phyloP scores from a whole-genome alignment of 208 protist genomes.

The Kentomonas sorsogonicus region DNA sequence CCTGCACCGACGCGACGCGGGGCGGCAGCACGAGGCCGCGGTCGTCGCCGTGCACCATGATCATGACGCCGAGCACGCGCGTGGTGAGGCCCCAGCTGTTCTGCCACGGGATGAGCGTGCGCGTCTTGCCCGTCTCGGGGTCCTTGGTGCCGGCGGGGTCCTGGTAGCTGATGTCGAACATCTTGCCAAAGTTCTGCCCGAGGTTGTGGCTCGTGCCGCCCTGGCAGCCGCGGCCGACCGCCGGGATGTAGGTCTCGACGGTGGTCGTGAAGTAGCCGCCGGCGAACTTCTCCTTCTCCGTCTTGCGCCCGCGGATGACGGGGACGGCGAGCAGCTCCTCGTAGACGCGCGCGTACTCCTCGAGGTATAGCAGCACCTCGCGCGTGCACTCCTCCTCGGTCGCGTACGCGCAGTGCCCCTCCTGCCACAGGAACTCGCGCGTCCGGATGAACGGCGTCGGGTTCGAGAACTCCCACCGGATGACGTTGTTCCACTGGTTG shows the following conservation, averaged over 20 bases:
- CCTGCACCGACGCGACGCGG: constrained; percentile 94
- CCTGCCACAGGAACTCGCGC: constrained; percentile 99
- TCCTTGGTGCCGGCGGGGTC: constrained; percentile 80
- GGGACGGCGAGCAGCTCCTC: constrained; percentile 97
- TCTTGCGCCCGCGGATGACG: constrained; percentile 95
- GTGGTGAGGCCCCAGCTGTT: constrained; percentile 99
- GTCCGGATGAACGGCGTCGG: constrained; percentile 98
- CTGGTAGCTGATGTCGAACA: constrained; percentile 97
- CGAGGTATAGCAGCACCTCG: constrained; percentile 94
- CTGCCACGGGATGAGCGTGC: constrained; percentile 93
- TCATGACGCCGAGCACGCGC: constrained; percentile 96
- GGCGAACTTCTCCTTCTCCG: constrained; percentile 99
- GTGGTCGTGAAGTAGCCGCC: constrained; percentile 97
- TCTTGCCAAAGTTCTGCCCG: constrained; percentile 97
- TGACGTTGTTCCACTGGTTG: constrained; percentile 98
- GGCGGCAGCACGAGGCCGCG: constrained; percentile 98
- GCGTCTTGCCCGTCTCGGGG: constrained; percentile 53
- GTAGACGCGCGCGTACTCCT: constrained; percentile 95
- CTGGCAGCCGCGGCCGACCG: constrained; percentile 96
- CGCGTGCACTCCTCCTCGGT: constrained; percentile 91
- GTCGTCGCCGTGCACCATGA: constrained; percentile 99
- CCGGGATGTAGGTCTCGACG: constrained; percentile 97
- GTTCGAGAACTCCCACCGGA: constrained; percentile 99
- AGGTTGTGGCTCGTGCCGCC: constrained; percentile 94
- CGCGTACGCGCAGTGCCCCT: constrained; percentile 95